Percentiles rank a stretch among this genome's conserved stretches.
Conservation (phyloP, 352 stramenopile genomes). For the Phytophthora pisi region DNA sequence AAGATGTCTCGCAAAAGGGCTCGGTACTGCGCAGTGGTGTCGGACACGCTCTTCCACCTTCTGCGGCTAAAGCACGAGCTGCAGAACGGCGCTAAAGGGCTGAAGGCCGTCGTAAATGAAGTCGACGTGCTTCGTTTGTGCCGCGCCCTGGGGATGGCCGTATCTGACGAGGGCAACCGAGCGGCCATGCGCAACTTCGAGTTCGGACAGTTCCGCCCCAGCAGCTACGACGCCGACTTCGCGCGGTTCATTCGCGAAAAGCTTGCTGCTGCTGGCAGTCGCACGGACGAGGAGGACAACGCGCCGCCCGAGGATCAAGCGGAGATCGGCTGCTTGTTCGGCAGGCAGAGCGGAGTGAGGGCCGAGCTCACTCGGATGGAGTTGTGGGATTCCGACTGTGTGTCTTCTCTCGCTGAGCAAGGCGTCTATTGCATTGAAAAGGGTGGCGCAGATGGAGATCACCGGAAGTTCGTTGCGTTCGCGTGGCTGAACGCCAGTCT, state of each 20-base stretch:
- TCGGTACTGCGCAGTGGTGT: background rate
- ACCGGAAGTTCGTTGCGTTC: slow-evolving; percentile 50
- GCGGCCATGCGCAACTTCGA: slow-evolving; percentile 44
- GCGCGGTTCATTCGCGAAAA: slow-evolving; percentile 55
- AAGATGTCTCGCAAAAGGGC: slow-evolving; percentile 22
- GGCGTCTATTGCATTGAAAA: slow-evolving; percentile 57
- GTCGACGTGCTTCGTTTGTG: slow-evolving; percentile 67
- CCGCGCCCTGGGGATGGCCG: slow-evolving; percentile 48
- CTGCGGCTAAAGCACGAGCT: slow-evolving; percentile 47
- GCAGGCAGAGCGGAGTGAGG: slow-evolving; percentile 56
- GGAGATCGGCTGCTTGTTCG: slow-evolving; percentile 55
- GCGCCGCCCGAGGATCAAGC: slow-evolving; percentile 17
- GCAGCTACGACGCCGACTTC: slow-evolving; percentile 68
- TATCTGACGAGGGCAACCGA: slow-evolving; percentile 19
- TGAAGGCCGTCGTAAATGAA: slow-evolving; percentile 72
- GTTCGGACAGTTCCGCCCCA: slow-evolving; percentile 42
- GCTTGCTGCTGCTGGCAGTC: slow-evolving; percentile 15
- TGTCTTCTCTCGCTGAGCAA: slow-evolving; percentile 32
- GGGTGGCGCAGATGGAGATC: background rate
- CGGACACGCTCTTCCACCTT: slow-evolving; percentile 43
- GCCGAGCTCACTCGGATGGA: slow-evolving; percentile 41
- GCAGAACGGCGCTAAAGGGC: slow-evolving; percentile 59
- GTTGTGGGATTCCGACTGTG: slow-evolving; percentile 41
- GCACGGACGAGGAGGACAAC: background rate
- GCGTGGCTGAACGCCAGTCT: slow-evolving; percentile 45